Percentiles rank a stretch among this genome's conserved stretches.
Conservation (phyloP, 768 basidiomycete genomes). For the Cyclocybe aegerita region DNA sequence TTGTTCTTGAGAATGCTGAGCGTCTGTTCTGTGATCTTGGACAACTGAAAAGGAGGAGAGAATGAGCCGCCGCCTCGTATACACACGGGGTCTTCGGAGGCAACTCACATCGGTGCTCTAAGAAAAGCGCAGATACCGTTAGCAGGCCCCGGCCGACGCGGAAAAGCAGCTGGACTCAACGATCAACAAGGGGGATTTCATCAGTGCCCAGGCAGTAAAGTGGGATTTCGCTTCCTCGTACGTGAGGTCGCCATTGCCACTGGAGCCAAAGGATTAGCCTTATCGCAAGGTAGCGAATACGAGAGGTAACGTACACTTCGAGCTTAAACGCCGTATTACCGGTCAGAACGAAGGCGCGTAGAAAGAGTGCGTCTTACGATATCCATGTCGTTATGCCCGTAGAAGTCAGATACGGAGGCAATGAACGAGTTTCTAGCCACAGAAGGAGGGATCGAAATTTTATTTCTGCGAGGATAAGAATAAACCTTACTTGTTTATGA, state of each 20-base stretch:
- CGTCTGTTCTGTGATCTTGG: conserved; percentile 44
- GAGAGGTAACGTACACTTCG: conserved; percentile 45
- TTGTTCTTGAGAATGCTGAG: conserved; percentile 58
- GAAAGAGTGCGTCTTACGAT: conserved; percentile 39
- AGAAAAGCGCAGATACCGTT: background rate
- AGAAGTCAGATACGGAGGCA: conserved; percentile 63
- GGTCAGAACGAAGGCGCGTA: background rate
- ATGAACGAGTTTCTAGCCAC: conserved; percentile 59
- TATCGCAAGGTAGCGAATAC: background rate
- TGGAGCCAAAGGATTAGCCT: conserved; percentile 20
- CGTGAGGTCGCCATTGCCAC: conserved; percentile 62
- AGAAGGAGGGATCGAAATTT: background rate
- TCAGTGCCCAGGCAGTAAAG: conserved; percentile 71
- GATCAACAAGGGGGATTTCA: conserved; percentile 68
- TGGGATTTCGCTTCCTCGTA: conserved; percentile 68
- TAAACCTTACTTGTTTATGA: conserved; percentile 49
- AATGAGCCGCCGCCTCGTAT: background rate
- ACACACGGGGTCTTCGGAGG: background rate
- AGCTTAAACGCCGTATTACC: conserved; percentile 31
- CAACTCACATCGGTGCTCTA: conserved; percentile 36
- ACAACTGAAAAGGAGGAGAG: conserved; percentile 34
- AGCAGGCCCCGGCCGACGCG: background rate
- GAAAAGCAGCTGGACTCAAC: conserved; percentile 14
- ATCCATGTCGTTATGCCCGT: conserved; percentile 69
- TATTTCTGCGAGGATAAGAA: background rate